Evolutionary conservation across 2,329 filamentous ascomycete species (phyloP), one percentile per base, ranked within the genome.

Genomic region (Clonostachys chloroleuca): DNA sequence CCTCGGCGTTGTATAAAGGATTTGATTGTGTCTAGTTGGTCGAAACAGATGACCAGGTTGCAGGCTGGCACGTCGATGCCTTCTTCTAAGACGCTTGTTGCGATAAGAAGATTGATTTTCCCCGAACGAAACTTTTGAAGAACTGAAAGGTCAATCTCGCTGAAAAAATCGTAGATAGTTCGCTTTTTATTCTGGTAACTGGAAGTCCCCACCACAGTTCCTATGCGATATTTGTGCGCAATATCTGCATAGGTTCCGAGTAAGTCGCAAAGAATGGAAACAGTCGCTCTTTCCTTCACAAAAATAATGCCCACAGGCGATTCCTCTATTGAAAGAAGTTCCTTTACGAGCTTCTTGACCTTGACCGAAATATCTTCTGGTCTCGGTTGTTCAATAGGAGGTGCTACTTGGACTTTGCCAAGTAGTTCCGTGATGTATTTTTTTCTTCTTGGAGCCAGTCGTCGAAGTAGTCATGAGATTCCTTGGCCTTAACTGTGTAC

Each of bases 41-140:
- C 75, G 47, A 78, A 82, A 54, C 80, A 83, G 36, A 83, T 65
- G 20, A 86, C 77, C 7, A 84, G 59, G 50, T 84, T 82, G 64
- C 84, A 82, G 6, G 75, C 78, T 1, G 81, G 80, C 6, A 87
- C 74, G 53, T 87, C 84, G 42, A 87, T 83, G 0, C 84, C 84
- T 57, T 87, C 84, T 54, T 86, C 83, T 2, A 86, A 65, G 0
- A 87, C 82, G 49, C 73, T 81, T 0, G 84, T 87, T 8, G 80
- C 78, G 40, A 87, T 66, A 5, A 87, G 64, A 17, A 86, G 67
- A 49, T 81, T 83, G 46, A 77, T 66, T 44, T 66, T 69, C 2
- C 81, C 78, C 2, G 64, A 61, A 6, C 75, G 74, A 54, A 87
- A 87, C 3, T 66, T 60, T 9, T 76, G 61, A 17, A 70, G 58